These are phyloP conservation scores for Anisodus acutangulus DNA, from an alignment of 257 asterid species.

Conservation along the genomic window DNA sequence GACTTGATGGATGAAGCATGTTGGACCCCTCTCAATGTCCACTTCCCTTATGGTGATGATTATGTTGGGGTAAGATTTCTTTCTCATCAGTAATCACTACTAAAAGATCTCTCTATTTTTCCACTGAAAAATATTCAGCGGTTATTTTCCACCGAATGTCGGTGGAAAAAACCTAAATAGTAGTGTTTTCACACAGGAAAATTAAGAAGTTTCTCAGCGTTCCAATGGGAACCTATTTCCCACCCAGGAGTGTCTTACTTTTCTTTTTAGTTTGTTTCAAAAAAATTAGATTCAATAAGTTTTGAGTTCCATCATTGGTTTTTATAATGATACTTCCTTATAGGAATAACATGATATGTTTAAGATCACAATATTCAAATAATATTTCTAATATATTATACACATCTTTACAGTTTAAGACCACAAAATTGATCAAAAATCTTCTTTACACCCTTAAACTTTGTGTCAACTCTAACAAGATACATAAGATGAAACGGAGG, in stretches of 20 bases:
- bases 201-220: too few species aligned
- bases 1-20: constrained; percentile 49
- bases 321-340: background rate
- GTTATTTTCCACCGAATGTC: too few species aligned
- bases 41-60: constrained; percentile 15
- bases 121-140: too few species aligned
- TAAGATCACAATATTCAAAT: background rate
- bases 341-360: background rate
- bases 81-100: background rate
- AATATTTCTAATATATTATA: background rate
- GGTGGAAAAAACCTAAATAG: too few species aligned
- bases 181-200: too few species aligned
- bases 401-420: background rate
- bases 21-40: constrained; percentile 49
- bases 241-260: background rate
- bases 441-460: background rate
- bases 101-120: too few species aligned
- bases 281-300: too few species aligned
- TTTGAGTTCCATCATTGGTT: background rate
- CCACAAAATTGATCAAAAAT: background rate
- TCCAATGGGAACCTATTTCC: too few species aligned
- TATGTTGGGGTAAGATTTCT: constrained; percentile 10
- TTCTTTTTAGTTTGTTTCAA: background rate
- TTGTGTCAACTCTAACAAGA: background rate
- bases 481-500: background rate